Percentiles rank a stretch among this genome's conserved stretches.
phyloP scores from a whole-genome alignment of 176 grass and related monocot species.

The Oropetium thomaeum region DNA sequence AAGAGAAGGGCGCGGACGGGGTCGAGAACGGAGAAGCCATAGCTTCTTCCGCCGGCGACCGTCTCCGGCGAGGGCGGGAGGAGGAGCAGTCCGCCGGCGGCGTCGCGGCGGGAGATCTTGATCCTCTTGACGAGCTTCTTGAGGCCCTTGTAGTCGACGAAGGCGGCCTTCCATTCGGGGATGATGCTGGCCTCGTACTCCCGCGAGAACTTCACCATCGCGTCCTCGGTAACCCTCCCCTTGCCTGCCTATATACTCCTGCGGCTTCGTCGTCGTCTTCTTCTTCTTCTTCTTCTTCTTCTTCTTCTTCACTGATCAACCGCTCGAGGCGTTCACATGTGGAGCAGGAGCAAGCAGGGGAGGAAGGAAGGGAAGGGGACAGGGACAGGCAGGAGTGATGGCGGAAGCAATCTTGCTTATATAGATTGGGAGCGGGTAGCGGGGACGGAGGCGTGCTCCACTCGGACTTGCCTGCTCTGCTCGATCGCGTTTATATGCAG shows the following conservation, averaged over 20 bases:
- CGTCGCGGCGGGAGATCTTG: slow-evolving; percentile 44
- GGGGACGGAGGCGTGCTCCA: not conserved
- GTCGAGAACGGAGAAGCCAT: slow-evolving; percentile 69
- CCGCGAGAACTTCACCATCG: slow-evolving; percentile 98
- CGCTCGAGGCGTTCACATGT: not conserved
- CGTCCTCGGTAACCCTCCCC: not conserved
- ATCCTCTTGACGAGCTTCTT: slow-evolving; percentile 87
- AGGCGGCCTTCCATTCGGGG: slow-evolving; percentile 62
- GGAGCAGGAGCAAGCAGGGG: not conserved
- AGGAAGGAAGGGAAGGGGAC: slow-evolving; percentile 1
- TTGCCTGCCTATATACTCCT: not conserved
- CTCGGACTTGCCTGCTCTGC: not conserved
- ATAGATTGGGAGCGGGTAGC: not conserved
- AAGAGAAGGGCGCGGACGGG: slow-evolving; percentile 63
- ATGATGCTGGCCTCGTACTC: slow-evolving; percentile 84
- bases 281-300: not conserved
- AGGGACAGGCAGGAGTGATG: slow-evolving; percentile 37
- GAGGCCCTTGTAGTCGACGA: slow-evolving; percentile 78
- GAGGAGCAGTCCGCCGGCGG: not conserved
- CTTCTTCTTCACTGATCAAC: too few relatives aligned
- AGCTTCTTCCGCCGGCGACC: not conserved
- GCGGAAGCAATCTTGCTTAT: slow-evolving; percentile 28
- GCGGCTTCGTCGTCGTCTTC: not conserved
- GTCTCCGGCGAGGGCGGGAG: not conserved
- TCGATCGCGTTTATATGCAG: not conserved